phyloP scores from a whole-genome alignment of 2,329 filamentous ascomycete species.

The Colletotrichum falcatum region DNA sequence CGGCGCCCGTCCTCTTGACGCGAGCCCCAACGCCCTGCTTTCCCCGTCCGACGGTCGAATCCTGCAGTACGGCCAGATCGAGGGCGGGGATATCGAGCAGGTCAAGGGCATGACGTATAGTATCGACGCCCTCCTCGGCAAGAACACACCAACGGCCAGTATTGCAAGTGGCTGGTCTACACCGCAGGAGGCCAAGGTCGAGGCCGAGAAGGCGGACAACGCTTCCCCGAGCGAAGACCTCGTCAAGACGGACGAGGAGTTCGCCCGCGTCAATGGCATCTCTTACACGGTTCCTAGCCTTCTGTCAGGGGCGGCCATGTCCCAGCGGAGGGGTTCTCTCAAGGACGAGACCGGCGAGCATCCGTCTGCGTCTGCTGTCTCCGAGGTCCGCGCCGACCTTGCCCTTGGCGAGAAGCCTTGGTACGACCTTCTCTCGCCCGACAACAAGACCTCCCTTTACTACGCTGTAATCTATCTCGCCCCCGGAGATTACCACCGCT shows the following conservation, averaged over 20 bases:
- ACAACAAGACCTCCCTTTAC: constrained; percentile 80
- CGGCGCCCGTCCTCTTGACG: constrained; percentile 85
- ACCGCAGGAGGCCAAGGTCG: constrained; percentile 44
- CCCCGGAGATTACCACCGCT: constrained; percentile 97
- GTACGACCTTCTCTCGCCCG: constrained; percentile 74
- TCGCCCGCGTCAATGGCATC: constrained; percentile 93
- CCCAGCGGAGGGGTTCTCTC: constrained; percentile 61
- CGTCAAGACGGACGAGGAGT: constrained; percentile 88
- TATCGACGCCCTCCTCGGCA: constrained; percentile 90
- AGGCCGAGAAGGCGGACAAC: constrained; percentile 45
- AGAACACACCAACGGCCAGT: constrained; percentile 67
- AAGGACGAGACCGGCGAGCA: constrained; percentile 80
- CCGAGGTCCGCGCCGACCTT: constrained; percentile 86
- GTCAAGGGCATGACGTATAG: constrained; percentile 99
- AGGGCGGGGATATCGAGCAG: constrained; percentile 95
- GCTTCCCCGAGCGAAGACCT: constrained; percentile 69
- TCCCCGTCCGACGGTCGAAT: constrained; percentile 92
- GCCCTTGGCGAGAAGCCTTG: constrained; percentile 78
- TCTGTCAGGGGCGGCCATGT: constrained; percentile 75
- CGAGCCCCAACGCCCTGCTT: constrained; percentile 81
- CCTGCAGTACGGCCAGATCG: constrained; percentile 91
- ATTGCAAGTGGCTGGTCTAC: constrained; percentile 56
- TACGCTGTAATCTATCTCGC: constrained; percentile 97
- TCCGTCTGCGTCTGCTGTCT: constrained; percentile 75
- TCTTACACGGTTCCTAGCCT: constrained; percentile 92